Evolutionary conservation across 2,329 filamentous ascomycete genomes (phyloP).

Genomic region (Fusarium hostae): DNA sequence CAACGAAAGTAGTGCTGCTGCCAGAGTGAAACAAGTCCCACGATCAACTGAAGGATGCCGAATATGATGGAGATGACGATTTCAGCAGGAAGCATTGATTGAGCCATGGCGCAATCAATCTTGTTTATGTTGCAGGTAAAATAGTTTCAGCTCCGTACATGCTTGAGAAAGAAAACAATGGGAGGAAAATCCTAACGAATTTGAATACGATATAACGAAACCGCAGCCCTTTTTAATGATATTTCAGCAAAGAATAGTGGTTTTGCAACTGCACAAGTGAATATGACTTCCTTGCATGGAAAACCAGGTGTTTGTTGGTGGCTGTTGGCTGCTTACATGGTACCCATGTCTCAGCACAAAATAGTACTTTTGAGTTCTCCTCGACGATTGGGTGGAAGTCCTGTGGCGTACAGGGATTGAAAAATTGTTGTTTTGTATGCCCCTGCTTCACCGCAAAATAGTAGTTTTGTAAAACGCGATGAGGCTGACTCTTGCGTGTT

Average conservation of each 20-base stretch:
- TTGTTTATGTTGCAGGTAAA: accelerated
- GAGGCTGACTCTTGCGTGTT: neutral
- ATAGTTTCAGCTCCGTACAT: accelerated
- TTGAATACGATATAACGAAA: accelerated
- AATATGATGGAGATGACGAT: neutral
- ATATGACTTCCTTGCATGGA: neutral
- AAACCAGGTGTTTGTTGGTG: neutral
- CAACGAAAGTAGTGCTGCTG: neutral
- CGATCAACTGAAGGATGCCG: neutral
- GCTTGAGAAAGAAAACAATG: accelerated
- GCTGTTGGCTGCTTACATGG: neutral
- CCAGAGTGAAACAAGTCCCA: neutral
- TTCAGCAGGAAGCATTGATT: neutral
- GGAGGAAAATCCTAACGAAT: accelerated
- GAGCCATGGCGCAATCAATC: neutral
- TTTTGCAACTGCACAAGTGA: neutral
- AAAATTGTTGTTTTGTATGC: conserved; percentile 3
- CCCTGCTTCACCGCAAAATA: neutral
- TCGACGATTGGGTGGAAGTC: neutral
- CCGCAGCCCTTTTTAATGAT: accelerated
- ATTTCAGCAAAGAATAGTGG: neutral
- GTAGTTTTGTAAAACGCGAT: neutral
- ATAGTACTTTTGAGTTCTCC: neutral
- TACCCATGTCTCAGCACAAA: neutral
- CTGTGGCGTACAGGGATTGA: neutral